Percentiles rank a stretch among this genome's conserved stretches.
These are phyloP conservation scores for Candida pseudocylindracea DNA, from an alignment of 1,139 yeast species.

Conservation along the genomic window DNA sequence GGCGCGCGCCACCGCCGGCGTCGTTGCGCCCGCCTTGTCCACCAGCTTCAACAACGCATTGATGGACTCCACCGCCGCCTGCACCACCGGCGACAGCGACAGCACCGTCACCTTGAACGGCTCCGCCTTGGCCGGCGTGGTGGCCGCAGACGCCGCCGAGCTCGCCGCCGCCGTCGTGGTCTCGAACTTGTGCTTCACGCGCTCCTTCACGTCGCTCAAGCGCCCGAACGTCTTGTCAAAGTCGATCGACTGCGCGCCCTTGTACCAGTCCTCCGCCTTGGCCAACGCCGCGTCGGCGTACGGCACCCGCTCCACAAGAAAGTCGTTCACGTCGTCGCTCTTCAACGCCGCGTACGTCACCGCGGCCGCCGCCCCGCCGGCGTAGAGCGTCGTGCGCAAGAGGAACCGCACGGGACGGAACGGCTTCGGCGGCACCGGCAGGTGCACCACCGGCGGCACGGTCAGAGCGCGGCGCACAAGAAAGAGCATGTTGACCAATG, in stretches of 20 bases:
- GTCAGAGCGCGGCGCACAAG: too few relatives aligned
- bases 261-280: constrained; percentile 17
- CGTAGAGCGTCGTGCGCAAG: too few relatives aligned
- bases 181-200: constrained; percentile 14
- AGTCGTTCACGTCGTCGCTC: constrained; percentile 21
- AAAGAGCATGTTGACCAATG: too few relatives aligned
- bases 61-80: too few relatives aligned
- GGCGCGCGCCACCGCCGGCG: constrained; percentile 10
- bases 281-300: constrained; percentile 22
- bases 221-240: constrained; percentile 13
- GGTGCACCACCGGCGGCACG: too few relatives aligned
- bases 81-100: constrained; percentile 18
- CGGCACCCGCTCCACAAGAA: constrained; percentile 19
- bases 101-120: constrained; percentile 29
- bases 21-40: constrained; percentile 8
- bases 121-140: constrained; percentile 20
- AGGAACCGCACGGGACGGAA: too few relatives aligned
- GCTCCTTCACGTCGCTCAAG: constrained; percentile 15
- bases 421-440: too few relatives aligned
- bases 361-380: too few relatives aligned
- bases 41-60: too few relatives aligned
- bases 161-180: constrained; percentile 10
- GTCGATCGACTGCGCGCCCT: constrained; percentile 13
- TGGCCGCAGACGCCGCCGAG: constrained; percentile 12
- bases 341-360: constrained; percentile 16